Percentiles rank a stretch among this genome's conserved stretches.
phyloP scores from a whole-genome alignment of 768 basidiomycete species.

The Cystobasidium onofrii region DNA sequence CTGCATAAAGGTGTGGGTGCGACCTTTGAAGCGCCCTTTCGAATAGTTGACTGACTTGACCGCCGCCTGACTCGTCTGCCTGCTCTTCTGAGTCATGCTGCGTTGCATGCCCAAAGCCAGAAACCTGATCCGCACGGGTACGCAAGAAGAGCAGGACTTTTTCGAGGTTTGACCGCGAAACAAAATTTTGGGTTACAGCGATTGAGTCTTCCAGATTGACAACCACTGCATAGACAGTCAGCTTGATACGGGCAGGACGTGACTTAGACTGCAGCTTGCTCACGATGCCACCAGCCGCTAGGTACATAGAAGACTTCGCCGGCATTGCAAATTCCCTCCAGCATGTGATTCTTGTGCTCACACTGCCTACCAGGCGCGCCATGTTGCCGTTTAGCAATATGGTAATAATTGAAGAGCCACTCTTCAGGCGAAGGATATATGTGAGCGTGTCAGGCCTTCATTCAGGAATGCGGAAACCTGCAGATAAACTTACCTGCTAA shows the following conservation, averaged over 20 bases:
- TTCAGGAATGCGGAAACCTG: too few relatives aligned
- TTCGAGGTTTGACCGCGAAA: constrained; percentile 39
- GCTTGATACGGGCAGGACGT: too few relatives aligned
- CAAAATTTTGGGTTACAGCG: constrained; percentile 44
- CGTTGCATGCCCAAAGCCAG: constrained; percentile 38
- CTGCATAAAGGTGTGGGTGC: background rate
- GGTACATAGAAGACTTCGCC: constrained; percentile 43
- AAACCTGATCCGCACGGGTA: constrained; percentile 38
- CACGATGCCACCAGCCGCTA: constrained; percentile 43
- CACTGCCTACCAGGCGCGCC: constrained; percentile 40
- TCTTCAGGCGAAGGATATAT: constrained; percentile 5
- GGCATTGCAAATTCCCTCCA: constrained; percentile 40
- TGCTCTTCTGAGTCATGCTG: background rate
- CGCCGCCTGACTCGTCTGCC: constrained; percentile 23
- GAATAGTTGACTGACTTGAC: constrained; percentile 35
- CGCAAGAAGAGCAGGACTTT: constrained; percentile 41
- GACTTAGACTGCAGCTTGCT: too few relatives aligned
- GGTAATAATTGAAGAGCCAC: constrained; percentile 42
- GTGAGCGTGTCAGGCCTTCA: too few relatives aligned
- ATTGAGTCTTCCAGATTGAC: constrained; percentile 41
- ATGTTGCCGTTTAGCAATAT: constrained; percentile 33
- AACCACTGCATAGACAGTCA: constrained; percentile 33
- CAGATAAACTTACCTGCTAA: constrained; percentile 35
- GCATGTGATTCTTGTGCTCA: constrained; percentile 38
- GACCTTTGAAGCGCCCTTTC: constrained; percentile 11